Evolutionary conservation across 768 basidiomycete species (phyloP), one percentile per base, ranked within the genome.

Genomic region (Naganishia onofrii): DNA sequence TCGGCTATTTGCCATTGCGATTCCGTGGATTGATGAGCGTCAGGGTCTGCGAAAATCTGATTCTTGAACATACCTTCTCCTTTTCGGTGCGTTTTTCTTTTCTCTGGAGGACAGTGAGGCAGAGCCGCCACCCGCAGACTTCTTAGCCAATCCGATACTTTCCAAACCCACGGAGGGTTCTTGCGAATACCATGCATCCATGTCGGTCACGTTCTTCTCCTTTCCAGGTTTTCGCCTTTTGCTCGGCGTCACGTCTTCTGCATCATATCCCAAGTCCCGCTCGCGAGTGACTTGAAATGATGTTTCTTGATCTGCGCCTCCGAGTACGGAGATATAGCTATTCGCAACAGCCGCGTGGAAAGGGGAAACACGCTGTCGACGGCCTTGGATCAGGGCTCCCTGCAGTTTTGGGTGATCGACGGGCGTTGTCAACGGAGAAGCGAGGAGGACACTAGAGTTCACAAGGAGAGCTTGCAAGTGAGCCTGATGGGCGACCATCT

Each of bases 401-500:
- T 42, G 42, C 2, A 26, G 12, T 23, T 63, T 26, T 1, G 38
- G 19, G 15, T 4, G 23, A 5, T 63, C 60, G 3, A 1, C 21
- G 6, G 28, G 10, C 15, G 12, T 28, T 44, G 31, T 6, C 5
- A 73, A 71, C 1, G 72, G 77, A 8, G 72, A 71, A 28, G 75
- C 71, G 29, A 76, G 69, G 65, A 82, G 75, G 34, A 82, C 73
- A 23, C 79, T 79, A n/a, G 78, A 79, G 19, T 77, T 57, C n/a
- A 63, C 65, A 34, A 82, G 73, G 21, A 82, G 75, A 48, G 77
- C 75, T 29, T 74, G 69, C 0, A 82, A 75, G 65, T 81, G 80
- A 51, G 74, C 72, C 70, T 82, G 81, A 63, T 82, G 81, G 9
- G 75, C 72, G 70, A 80, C 76, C 57, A 82, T 73, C 81, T 82